Conservation (phyloP, 176 grass and related monocot species). For the Poa annua region DNA sequence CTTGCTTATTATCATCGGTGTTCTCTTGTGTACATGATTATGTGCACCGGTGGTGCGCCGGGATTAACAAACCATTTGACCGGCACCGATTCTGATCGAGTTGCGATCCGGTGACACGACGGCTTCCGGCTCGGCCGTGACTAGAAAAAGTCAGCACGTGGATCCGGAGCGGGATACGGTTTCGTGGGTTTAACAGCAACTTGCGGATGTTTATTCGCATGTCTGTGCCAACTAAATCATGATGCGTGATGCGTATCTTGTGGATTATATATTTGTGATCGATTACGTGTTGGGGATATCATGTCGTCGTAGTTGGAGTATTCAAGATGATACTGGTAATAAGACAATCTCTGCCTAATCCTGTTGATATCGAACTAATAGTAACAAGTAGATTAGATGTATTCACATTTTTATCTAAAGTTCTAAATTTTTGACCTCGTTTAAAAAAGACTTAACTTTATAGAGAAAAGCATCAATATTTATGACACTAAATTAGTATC, state of each 20-base stretch:
- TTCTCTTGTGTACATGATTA: neutral
- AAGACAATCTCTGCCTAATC: neutral
- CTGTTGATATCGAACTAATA: too few species aligned
- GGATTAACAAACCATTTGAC: neutral
- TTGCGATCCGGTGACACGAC: neutral
- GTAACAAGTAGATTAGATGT: too few species aligned
- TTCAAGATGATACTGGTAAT: neutral
- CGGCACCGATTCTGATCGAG: neutral
- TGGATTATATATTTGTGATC: neutral
- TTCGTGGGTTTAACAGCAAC: neutral
- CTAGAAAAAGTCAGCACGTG: slow-evolving; percentile 41
- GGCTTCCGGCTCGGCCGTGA: neutral
- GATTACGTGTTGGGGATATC: neutral
- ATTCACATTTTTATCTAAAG: too few species aligned
- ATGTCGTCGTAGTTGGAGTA: neutral
- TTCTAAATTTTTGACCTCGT: too few species aligned
- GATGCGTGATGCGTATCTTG: slow-evolving; percentile 2
- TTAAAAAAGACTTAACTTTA: too few species aligned
- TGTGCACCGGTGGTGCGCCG: neutral
- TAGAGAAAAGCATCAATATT: too few species aligned
- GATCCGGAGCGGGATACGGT: slow-evolving; percentile 27
- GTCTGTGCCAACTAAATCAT: slow-evolving; percentile 29
- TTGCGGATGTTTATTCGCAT: slow-evolving; percentile 20
- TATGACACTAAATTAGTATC: too few species aligned
- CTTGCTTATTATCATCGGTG: neutral